phyloP scores from a whole-genome alignment of 805 yeast genomes.

The Cyberlindnera lachancei region DNA sequence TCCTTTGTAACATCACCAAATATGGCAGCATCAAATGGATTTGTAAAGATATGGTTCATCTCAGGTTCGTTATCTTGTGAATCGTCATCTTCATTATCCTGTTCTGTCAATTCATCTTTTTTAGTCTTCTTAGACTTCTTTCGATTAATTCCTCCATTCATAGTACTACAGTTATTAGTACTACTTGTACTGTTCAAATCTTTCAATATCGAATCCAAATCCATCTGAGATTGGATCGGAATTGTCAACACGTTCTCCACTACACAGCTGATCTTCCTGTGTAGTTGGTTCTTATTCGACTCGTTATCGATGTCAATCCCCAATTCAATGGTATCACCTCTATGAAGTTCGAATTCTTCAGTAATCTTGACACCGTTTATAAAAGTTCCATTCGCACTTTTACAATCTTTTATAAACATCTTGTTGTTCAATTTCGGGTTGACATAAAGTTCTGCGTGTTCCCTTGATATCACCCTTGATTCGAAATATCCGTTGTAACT shows the following conservation, averaged over 20 bases:
- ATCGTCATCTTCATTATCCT: no score
- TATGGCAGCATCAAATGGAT: slow-evolving; percentile 53
- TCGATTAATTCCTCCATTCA: no score
- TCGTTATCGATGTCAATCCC: slow-evolving; percentile 81
- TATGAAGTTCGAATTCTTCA: slow-evolving; percentile 51
- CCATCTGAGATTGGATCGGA: slow-evolving; percentile 26
- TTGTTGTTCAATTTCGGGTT: slow-evolving; percentile 70
- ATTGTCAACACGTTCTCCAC: slow-evolving; percentile 65
- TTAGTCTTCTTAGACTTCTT: not conserved
- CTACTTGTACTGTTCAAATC: slow-evolving; percentile 3
- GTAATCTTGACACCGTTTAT: slow-evolving; percentile 67
- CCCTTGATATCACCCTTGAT: slow-evolving; percentile 84
- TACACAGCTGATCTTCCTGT: slow-evolving; percentile 78
- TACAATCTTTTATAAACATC: slow-evolving; percentile 75
- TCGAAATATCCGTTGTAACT: slow-evolving; percentile 89
- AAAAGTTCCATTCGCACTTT: slow-evolving; percentile 92
- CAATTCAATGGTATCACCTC: slow-evolving; percentile 84
- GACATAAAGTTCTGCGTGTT: slow-evolving; percentile 86
- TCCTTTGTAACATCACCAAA: slow-evolving; percentile 48
- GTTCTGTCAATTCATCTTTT: no score
- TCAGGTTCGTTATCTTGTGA: no score
- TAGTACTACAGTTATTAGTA: not conserved
- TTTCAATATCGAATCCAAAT: slow-evolving; percentile 9
- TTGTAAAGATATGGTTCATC: no score
- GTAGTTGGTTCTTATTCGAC: slow-evolving; percentile 43